Evolutionary conservation across 2,329 filamentous ascomycete species (phyloP), one percentile per base, ranked within the genome.

Genomic region (Scedosporium dehoogii): DNA sequence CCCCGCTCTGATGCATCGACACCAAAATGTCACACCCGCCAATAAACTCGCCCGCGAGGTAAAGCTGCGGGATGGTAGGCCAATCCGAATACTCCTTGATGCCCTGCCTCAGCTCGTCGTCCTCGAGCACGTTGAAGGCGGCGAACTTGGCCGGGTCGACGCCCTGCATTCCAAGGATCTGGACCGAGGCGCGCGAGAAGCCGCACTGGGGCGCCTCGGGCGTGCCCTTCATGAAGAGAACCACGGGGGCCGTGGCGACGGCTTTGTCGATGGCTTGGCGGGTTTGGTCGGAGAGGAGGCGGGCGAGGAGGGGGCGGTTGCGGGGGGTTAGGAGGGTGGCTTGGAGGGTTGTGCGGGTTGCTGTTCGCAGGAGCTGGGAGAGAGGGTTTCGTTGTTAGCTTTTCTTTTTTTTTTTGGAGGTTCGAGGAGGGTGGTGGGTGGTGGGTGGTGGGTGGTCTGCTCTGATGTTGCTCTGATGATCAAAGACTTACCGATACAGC

Each of bases 11-110:
- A 78, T 97, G 93, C 94, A 99, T 97, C 2, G 88, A 89, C 73
- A 97, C 88, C 69, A 99, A 76, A 67, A 99, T 99, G 75, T 99
- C 94, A 73, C 92, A 97, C n/a, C 94, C 94, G 62, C 94, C 94
- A 57, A 99, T 81, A 73, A 99, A 99, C 74, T 99, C 93, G 78
- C 93, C 93, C 66, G 96, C 86, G 60, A 99, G 82, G 76, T 97
- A 99, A 18, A 99, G 82, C 76, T 99, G 94, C 6, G 94, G 94
- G 73, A 99, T 97, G 21, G 94, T 99, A 14, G 94, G 94, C 94
- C 94, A 99, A 73, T 97, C 94, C 1, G 92, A 96, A 81, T 94
- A 99, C 77, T 99, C 93, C 79, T 99, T 99, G 79, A 99, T 96
- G 60, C 94, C 91, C 76, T 87, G 79, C 69, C 94, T 85, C 72